Evolutionary conservation across 169 alveolate genomes (phyloP).

Genomic region (Babesia microti): DNA sequence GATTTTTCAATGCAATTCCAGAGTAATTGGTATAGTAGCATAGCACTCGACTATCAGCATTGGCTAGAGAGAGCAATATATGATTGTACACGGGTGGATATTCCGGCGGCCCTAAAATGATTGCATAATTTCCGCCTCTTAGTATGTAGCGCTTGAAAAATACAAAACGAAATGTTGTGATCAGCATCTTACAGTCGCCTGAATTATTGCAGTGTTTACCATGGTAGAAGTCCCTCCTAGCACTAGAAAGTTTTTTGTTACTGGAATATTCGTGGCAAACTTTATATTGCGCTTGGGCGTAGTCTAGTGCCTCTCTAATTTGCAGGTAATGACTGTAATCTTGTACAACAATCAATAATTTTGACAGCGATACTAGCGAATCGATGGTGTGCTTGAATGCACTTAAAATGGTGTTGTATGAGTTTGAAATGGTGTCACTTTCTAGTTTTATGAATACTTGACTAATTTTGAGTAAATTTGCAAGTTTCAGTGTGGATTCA

Average conservation of each 20-base stretch:
- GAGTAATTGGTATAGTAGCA: slow-evolving; percentile 51
- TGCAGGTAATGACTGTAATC: slow-evolving; percentile 45
- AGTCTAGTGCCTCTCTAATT: no score
- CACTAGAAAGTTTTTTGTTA: no score
- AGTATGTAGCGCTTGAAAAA: slow-evolving; percentile 56
- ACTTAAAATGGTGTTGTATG: slow-evolving; percentile 1
- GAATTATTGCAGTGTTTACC: no score
- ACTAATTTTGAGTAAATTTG: slow-evolving; percentile 9
- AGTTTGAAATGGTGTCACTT: slow-evolving; percentile 5
- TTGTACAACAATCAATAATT: slow-evolving; percentile 19
- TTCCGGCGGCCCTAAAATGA: slow-evolving; percentile 52
- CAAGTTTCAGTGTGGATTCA: slow-evolving; percentile 17
- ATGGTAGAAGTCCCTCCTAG: no score
- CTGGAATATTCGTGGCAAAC: no score
- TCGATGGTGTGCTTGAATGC: background rate
- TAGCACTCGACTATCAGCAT: slow-evolving; percentile 31
- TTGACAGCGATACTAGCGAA: background rate
- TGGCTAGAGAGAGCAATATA: slow-evolving; percentile 12
- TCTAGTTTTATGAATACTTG: slow-evolving; percentile 42
- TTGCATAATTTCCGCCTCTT: slow-evolving; percentile 52
- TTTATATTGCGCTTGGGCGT: no score
- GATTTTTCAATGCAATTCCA: no score
- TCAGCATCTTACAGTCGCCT: slow-evolving; percentile 32
- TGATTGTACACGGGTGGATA: slow-evolving; percentile 44
- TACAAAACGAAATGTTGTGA: slow-evolving; percentile 51